phyloP scores from a whole-genome alignment of 331 rosid species.

The Acacia pycnantha region DNA sequence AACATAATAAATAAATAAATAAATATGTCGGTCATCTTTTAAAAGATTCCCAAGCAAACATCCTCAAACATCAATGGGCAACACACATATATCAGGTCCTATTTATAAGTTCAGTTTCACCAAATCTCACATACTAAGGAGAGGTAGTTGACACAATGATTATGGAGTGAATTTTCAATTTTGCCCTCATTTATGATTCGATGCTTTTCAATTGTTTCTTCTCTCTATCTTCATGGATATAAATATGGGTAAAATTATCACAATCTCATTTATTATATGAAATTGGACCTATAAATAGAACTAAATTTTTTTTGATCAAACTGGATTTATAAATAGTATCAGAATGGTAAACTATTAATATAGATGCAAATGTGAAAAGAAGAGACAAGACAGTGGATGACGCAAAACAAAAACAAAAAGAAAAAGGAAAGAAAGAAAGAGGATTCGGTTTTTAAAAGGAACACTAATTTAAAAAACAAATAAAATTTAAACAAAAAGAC shows the following conservation, averaged over 20 bases:
- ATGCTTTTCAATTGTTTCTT: too few relatives aligned
- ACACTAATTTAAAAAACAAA: background rate
- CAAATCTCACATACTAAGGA: too few relatives aligned
- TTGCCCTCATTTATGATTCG: too few relatives aligned
- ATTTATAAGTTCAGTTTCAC: too few relatives aligned
- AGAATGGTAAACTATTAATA: background rate
- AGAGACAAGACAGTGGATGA: background rate
- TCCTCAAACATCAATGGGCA: background rate
- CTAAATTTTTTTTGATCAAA: too few relatives aligned
- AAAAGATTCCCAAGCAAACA: background rate
- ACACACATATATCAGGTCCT: background rate
- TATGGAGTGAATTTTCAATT: too few relatives aligned
- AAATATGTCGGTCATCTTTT: background rate
- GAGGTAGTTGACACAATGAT: too few relatives aligned
- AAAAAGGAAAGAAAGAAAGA: background rate
- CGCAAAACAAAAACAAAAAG: background rate
- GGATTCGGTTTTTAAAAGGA: background rate
- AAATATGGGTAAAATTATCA: too few relatives aligned
- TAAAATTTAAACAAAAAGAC: background rate
- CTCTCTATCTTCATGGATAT: too few relatives aligned
- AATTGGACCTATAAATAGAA: too few relatives aligned
- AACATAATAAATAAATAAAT: background rate
- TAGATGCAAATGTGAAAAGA: background rate
- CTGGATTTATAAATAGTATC: too few relatives aligned
- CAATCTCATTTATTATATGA: too few relatives aligned